Evolutionary conservation across 768 basidiomycete species (phyloP).

Genomic region (Amanita thiersii): DNA sequence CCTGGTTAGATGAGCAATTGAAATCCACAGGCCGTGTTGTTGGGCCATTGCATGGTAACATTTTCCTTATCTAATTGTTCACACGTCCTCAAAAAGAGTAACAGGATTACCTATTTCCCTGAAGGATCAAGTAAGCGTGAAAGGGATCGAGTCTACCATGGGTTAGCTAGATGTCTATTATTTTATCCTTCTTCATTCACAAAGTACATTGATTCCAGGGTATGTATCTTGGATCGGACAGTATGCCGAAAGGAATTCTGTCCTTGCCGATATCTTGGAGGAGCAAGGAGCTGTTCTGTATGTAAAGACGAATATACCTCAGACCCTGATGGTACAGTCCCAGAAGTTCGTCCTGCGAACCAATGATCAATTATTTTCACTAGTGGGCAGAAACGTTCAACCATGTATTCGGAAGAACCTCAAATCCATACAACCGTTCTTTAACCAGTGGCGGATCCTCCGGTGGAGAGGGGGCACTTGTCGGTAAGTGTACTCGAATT

Average conservation of each 20-base stretch:
- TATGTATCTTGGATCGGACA: slow-evolving; percentile 70
- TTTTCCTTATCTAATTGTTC: too few species aligned
- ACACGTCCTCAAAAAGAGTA: not conserved
- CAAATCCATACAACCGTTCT: slow-evolving; percentile 65
- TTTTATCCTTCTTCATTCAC: not conserved
- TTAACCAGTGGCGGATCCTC: slow-evolving; percentile 76
- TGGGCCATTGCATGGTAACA: slow-evolving; percentile 62
- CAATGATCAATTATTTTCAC: not conserved
- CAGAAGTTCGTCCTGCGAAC: not conserved
- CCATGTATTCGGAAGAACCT: slow-evolving; percentile 69
- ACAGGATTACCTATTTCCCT: slow-evolving; percentile 56
- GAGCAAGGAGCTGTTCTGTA: slow-evolving; percentile 64
- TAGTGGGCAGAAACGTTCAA: slow-evolving; percentile 79
- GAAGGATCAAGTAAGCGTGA: slow-evolving; percentile 66
- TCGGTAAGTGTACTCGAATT: slow-evolving; percentile 32
- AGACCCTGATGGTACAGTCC: slow-evolving; percentile 57
- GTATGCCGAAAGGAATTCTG: slow-evolving; percentile 48
- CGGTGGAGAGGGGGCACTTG: slow-evolving; percentile 78
- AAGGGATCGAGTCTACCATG: slow-evolving; percentile 64
- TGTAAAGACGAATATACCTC: slow-evolving; percentile 70
- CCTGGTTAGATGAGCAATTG: slow-evolving; percentile 56
- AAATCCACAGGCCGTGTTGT: slow-evolving; percentile 53
- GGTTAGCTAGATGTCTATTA: slow-evolving; percentile 23
- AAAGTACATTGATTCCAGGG: slow-evolving; percentile 26
- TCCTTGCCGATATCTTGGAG: slow-evolving; percentile 59